These are phyloP conservation scores for Rhizopogon vesiculosus DNA, from an alignment of 768 basidiomycete species.

Conservation along the genomic window DNA sequence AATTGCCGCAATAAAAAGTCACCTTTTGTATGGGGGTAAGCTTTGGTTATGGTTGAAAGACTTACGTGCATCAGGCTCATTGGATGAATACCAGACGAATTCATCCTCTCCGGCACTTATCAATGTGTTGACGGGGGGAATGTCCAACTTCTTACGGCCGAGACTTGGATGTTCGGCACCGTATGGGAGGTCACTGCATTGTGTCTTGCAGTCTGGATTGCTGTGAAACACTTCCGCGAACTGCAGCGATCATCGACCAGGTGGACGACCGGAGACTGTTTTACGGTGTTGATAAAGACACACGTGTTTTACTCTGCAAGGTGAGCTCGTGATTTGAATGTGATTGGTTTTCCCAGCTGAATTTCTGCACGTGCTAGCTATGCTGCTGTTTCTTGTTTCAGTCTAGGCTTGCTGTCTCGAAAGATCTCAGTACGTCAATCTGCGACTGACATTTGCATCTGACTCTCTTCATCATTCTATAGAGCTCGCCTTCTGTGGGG, in stretches of 20 bases:
- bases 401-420: neutral
- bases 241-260: neutral
- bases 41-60: neutral
- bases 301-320: neutral
- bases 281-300: neutral
- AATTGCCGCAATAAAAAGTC: neutral
- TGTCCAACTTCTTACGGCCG: neutral
- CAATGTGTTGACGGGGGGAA: neutral
- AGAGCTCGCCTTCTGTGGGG: neutral
- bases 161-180: neutral
- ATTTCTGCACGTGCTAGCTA: neutral
- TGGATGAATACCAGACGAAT: neutral
- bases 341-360: neutral
- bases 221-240: neutral
- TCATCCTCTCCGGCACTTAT: neutral
- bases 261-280: neutral
- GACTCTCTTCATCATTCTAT: neutral
- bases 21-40: neutral
- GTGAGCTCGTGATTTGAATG: neutral
- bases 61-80: neutral
- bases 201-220: neutral
- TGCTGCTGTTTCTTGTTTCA: neutral
- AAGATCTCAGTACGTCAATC: neutral
- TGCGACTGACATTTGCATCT: neutral
- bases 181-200: neutral